Base-by-base conservation (phyloP, 371 early-diverging fungal genomes). In the Parasitella parasitica region DNA sequence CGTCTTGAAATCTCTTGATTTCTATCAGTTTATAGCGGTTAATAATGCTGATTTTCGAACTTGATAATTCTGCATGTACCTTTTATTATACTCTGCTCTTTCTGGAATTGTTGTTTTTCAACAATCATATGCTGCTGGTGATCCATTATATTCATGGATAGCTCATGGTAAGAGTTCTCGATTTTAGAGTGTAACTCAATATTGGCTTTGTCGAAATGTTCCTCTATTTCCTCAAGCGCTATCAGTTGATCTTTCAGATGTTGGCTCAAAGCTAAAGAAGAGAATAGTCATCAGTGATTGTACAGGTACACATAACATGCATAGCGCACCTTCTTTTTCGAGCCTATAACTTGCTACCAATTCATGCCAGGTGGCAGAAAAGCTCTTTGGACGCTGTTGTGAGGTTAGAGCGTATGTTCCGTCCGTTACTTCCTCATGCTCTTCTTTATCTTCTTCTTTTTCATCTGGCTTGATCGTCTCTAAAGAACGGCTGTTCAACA, bases 161-260 rank as follows among this genome's bases (percentile, higher is more conserved):
- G 16, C 8, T 63, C 35, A 3, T 66, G 50, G 54, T 69, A 75
- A 6, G 61, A 56, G 4, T 51, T 27, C 43, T 69, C 70, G 7
- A 76, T 67, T 24, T 66, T 59, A 3, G 55, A 26, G 43, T 72
- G 64, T 30, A 79, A 58, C 7, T 70, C 69, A 6, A 30, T 35
- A 35, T 68, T 70, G 26, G 55, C 61, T 22, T 67, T 63, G 26
- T 74, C 72, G 16, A 58, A 69, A 24, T 63, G 22, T 2, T 67
- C 60, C 26, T 79, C 80, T 8, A 76, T 48, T 16, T 57, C 64
- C 38, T 67, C 63, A 20, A 79, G 46, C 20, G 69, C 65, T 11
- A 63, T 27, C 3, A 79, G 35, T 46, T 70, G 69, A 37, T 63
- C 39, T 15, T 34, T 56, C 7, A 78, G 63, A 15, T 63, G 59